Evolutionary conservation across 768 basidiomycete species (phyloP).

Genomic region (Kwoniella europaea): DNA sequence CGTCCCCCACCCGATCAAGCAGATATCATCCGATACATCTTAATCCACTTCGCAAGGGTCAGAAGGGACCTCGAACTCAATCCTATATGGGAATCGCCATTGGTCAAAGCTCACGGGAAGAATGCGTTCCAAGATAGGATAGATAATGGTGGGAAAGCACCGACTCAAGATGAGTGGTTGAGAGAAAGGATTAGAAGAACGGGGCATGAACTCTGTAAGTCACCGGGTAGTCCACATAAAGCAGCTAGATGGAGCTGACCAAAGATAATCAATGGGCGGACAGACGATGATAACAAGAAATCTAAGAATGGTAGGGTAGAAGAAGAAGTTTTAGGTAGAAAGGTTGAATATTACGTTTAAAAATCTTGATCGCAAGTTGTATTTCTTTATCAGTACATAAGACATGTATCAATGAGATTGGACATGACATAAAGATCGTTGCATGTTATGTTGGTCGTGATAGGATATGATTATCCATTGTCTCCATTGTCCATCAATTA

Average conservation of each 20-base stretch:
- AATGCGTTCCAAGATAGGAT: conserved; percentile 37
- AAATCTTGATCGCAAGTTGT: not conserved
- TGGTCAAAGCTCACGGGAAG: conserved; percentile 29
- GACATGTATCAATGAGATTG: not conserved
- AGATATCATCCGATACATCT: conserved; percentile 40
- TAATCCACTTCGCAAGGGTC: conserved; percentile 49
- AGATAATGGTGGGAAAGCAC: conserved; percentile 35
- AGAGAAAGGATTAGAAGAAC: conserved; percentile 43
- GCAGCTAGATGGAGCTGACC: not conserved
- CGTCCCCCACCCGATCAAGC: conserved; percentile 42
- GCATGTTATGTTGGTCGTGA: not conserved
- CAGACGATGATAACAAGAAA: conserved; percentile 24
- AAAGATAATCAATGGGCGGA: not conserved
- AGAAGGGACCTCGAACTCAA: conserved; percentile 27
- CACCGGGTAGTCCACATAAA: not conserved
- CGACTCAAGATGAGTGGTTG: conserved; percentile 43
- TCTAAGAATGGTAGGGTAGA: conserved; percentile 24
- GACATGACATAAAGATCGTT: not conserved
- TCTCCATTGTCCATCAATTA: too few relatives aligned
- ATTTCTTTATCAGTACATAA: not conserved
- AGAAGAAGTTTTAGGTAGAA: conserved; percentile 30
- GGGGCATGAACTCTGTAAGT: conserved; percentile 38
- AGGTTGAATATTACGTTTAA: conserved; percentile 38
- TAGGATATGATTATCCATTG: too few relatives aligned
- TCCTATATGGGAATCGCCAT: conserved; percentile 42